Evolutionary conservation across 345 rosid species (phyloP).

Genomic region (Lepidium sativum): DNA sequence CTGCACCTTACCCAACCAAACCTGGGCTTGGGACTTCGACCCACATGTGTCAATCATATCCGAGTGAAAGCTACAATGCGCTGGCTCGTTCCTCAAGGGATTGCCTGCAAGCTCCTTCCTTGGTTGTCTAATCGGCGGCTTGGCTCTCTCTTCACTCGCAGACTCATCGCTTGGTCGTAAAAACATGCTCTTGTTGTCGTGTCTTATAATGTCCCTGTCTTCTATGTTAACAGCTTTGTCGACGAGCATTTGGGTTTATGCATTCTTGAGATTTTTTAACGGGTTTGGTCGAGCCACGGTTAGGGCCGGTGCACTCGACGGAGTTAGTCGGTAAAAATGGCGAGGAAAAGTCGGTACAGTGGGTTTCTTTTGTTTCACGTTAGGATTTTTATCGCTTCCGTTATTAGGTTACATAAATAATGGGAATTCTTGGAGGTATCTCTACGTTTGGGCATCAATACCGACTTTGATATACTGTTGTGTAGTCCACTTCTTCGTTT

Average conservation of each 20-base stretch:
- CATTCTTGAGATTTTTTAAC: constrained; percentile 31
- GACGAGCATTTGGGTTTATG: constrained; percentile 37
- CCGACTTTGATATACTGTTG: constrained; percentile 30
- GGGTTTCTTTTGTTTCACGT: constrained; percentile 37
- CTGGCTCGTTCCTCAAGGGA: constrained; percentile 35
- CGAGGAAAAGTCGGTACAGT: constrained; percentile 36
- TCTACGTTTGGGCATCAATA: constrained; percentile 39
- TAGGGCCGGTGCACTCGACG: constrained; percentile 35
- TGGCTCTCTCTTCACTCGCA: constrained; percentile 39
- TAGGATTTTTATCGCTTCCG: constrained; percentile 43
- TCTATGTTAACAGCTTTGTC: constrained; percentile 31
- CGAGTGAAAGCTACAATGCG: constrained; percentile 50
- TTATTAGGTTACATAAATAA: constrained; percentile 31
- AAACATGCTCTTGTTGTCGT: constrained; percentile 40
- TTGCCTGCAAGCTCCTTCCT: constrained; percentile 51
- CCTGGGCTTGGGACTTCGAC: constrained; percentile 48
- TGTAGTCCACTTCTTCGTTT: constrained; percentile 20
- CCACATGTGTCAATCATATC: constrained; percentile 33
- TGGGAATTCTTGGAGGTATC: constrained; percentile 41
- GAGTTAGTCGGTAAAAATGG: constrained; percentile 45
- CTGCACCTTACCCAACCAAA: constrained; percentile 29
- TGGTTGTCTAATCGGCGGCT: constrained; percentile 49
- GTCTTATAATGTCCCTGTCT: constrained; percentile 39
- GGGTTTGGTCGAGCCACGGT: constrained; percentile 45
- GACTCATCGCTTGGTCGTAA: constrained; percentile 61